Evolutionary conservation across 2,329 filamentous ascomycete genomes (phyloP).

Genomic region (Penicillium vulpinum): DNA sequence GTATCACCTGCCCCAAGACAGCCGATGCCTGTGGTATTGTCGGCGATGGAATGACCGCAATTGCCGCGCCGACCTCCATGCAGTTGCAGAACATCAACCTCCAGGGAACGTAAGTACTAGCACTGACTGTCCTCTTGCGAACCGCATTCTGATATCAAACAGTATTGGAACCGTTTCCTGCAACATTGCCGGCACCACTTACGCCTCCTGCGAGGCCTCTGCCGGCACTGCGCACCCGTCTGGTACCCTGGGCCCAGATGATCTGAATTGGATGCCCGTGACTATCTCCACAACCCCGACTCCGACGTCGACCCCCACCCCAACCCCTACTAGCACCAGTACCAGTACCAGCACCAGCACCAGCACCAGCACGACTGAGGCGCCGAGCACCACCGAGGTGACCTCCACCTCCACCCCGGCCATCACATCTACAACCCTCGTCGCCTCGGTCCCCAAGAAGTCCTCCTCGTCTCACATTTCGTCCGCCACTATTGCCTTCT

Average conservation of each 20-base stretch:
- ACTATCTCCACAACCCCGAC: conserved; percentile 26
- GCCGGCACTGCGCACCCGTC: conserved; percentile 20
- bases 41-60: conserved; percentile 23
- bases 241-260: conserved; percentile 16
- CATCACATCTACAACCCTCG: conserved; percentile 5
- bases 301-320: conserved; percentile 20
- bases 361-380: conserved; percentile 2
- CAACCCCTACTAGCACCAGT: conserved; percentile 17
- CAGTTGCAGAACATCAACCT: conserved; percentile 18
- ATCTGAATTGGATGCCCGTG: conserved; percentile 29
- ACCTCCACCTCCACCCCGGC: conserved; percentile 13
- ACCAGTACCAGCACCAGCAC: conserved; percentile 8
- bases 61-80: conserved; percentile 22
- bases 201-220: conserved; percentile 24
- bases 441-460: conserved; percentile 16
- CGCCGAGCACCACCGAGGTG: background rate
- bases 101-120: conserved; percentile 20
- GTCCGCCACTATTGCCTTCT: conserved; percentile 16
- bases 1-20: conserved; percentile 23
- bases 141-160: background rate
- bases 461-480: conserved; percentile 14
- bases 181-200: conserved; percentile 28
- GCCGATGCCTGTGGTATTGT: conserved; percentile 20
- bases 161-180: conserved; percentile 26
- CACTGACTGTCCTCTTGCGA: background rate